Evolutionary conservation across 192 early-diverging fungal species (phyloP), one percentile per base, ranked within the genome.

Genomic region (Thamnidium elegans): DNA sequence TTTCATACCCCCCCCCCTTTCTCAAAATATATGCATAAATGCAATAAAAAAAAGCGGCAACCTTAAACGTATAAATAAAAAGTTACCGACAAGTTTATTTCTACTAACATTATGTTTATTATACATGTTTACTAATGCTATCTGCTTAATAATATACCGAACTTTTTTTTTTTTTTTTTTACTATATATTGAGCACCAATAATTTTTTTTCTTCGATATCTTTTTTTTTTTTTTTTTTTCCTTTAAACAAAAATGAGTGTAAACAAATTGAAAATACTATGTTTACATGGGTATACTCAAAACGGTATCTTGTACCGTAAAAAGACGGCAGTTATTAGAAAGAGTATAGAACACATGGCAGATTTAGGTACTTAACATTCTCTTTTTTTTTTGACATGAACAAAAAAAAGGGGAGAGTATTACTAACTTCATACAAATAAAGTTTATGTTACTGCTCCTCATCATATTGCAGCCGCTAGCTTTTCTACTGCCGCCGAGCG

Each of bases 211-310:
- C 7, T 7, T 9, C 36, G 7, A n/a, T n/a, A n/a, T n/a, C n/a
- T n/a, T n/a, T n/a, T n/a, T 39, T 39, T 39, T 39, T 10, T 10
- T 4, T 39, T 39, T 9, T 9, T 9, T 39, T 39, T 39, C 1
- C 36, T 10, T 10, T 39, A 36, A 26, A 3, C 26, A 26, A 26
- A 26, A 34, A 56, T 56, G 54, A 56, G 32, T 4, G 31, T 42
- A 30, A 53, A 36, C 10, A 69, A 63, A 26, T 69, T 80, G 31
- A 66, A 71, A 39, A 82, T 82, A 26, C 73, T 82, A 43, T 79
- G 78, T 50, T 65, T 82, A 9, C 80, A 82, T 36, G 80, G 80
- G 3, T 79, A 79, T 61, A 77, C 72, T 5, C 80, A 82, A 60
- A 79, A 82, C 39, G 75, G 75, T 7, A 55, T 65, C 5, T 62